Evolutionary conservation across 805 yeast genomes (phyloP), one percentile per base, ranked within the genome.

Genomic region (Pichia californica): DNA sequence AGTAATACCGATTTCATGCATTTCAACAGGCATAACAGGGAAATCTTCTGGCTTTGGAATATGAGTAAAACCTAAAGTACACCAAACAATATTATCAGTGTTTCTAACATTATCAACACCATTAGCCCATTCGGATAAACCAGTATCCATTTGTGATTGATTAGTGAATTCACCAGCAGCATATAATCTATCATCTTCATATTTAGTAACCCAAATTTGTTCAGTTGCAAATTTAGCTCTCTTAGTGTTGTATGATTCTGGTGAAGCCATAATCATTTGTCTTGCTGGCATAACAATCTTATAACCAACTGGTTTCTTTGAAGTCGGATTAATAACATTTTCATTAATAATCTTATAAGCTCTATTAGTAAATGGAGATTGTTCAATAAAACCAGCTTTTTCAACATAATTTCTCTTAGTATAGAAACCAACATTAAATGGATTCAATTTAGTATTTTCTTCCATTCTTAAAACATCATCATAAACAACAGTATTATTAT

Each of bases 11-110:
- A 83, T 79, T 55, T 73, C 77, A 68, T 82, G 79, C 50, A 79
- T 79, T 66, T 84, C 94, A 45, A 81, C 85, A 28, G 93, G 89
- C 94, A 84, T 84, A 41, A 84, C 89, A 38, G 94, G 94, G 82
- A 85, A 84, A 63, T 84, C 91, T 67, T 84, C 94, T 30, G 81
- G 79, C 57, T 86, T 74, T 55, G 93, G 93, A 55, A 83, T 76
- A 59, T 84, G 94, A 4, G 91, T 84, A 68, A 84, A 74, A 23
- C 87, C 88, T 59, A 84, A 61, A 36, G 93, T 83, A 51, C 85
- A 83, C 89, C 91, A 84, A 35, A 84, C 81, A 47, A 84, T 88
- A 45, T 78, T 61, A 54, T 84, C 89, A 16, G 80, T 80, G 62
- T 83, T 76, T 75, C 89, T 80, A 29, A 83, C 87, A 29, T 66